Evolutionary conservation across 2,329 filamentous ascomycete genomes (phyloP).

Genomic region (Harringtonia lauricola): DNA sequence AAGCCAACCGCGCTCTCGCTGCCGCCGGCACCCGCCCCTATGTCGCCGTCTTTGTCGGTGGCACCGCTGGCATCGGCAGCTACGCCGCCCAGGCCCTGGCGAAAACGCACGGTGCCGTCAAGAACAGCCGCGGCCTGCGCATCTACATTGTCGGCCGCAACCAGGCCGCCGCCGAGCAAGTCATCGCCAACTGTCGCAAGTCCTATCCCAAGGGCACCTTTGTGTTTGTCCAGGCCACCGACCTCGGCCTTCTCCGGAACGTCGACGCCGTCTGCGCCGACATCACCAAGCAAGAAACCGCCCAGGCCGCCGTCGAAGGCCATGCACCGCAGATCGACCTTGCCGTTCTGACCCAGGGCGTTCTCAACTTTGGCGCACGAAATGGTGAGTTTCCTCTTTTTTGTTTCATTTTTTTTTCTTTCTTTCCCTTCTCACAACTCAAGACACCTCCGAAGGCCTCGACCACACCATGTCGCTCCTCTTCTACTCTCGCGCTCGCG

Average conservation of each 20-base stretch:
- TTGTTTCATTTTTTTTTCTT: neutral
- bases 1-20: conserved; percentile 8
- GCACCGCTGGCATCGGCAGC: conserved; percentile 13
- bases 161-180: conserved; percentile 9
- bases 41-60: conserved; percentile 13
- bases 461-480: conserved; percentile 17
- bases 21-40: conserved; percentile 3
- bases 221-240: conserved; percentile 19
- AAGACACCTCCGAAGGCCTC: conserved; percentile 21
- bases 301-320: conserved; percentile 2
- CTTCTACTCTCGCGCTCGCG: conserved; percentile 20
- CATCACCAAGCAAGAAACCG: conserved; percentile 17
- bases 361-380: conserved; percentile 5
- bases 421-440: neutral
- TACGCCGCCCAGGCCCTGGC: conserved; percentile 9
- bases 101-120: conserved; percentile 3
- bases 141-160: conserved; percentile 20
- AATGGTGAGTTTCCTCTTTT: neutral
- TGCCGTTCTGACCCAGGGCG: conserved; percentile 20
- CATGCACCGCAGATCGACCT: conserved; percentile 19
- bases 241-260: conserved; percentile 21
- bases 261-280: conserved; percentile 20
- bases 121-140: conserved; percentile 14
- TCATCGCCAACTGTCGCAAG: conserved; percentile 17
- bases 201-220: conserved; percentile 20